A percentile compares a stretch with the other conserved stretches of the same genome.
Evolutionary conservation across 495 filamentous ascomycete species (phyloP).

Genomic region (Tuber umbilicatum): DNA sequence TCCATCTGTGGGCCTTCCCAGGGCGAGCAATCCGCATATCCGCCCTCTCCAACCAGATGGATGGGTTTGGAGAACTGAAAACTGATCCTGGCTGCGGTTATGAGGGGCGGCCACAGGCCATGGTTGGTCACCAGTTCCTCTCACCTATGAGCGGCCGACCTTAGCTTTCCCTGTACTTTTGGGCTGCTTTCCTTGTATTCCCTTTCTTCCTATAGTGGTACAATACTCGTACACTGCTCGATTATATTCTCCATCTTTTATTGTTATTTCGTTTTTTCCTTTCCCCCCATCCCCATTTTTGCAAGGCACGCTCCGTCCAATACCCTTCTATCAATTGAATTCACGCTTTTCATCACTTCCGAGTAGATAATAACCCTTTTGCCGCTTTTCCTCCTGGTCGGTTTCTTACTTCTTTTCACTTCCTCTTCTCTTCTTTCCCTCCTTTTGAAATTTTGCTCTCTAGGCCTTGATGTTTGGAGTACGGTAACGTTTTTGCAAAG

Average conservation of each 20-base stretch:
- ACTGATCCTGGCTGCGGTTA: slow-evolving; percentile 22
- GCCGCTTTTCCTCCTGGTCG: slow-evolving; percentile 19
- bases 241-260: not conserved
- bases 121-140: not conserved
- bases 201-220: not conserved
- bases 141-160: slow-evolving; percentile 5
- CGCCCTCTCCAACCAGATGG: slow-evolving; percentile 33
- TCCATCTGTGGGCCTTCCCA: slow-evolving; percentile 27
- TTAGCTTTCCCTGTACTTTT: not conserved
- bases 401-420: slow-evolving; percentile 23
- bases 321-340: slow-evolving; percentile 1
- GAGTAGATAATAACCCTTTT: slow-evolving; percentile 35
- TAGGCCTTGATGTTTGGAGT: not conserved
- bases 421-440: slow-evolving; percentile 27
- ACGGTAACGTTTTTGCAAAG: not conserved
- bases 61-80: slow-evolving; percentile 28
- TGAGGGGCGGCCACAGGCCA: not conserved
- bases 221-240: not conserved
- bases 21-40: slow-evolving; percentile 27
- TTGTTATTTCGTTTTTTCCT: slow-evolving; percentile 14
- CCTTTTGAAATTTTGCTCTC: slow-evolving; percentile 18
- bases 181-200: slow-evolving; percentile 2
- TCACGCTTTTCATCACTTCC: slow-evolving; percentile 6
- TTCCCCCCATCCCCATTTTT: not conserved
- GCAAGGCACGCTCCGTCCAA: not conserved